A percentile compares a stretch with the other conserved stretches of the same genome.
These are phyloP conservation scores for Fusarium sarcochroum DNA, from an alignment of 2,329 filamentous ascomycete species.

Conservation along the genomic window DNA sequence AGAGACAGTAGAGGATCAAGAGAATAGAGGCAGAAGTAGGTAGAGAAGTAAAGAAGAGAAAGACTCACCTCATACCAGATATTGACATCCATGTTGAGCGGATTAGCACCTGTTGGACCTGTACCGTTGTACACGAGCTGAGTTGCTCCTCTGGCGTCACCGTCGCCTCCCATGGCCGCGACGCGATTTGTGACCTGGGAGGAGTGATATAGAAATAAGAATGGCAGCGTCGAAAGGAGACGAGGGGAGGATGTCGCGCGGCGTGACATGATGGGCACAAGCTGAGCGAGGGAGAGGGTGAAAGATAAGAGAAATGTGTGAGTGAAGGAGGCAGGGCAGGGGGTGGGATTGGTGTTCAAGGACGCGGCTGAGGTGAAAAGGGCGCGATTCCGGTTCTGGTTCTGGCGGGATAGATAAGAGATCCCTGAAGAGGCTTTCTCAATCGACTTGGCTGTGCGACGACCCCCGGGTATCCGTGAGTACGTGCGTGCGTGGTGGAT, in stretches of 20 bases:
- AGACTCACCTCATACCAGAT: slow-evolving; percentile 79
- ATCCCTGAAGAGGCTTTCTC: slow-evolving; percentile 25
- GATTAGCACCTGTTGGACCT: slow-evolving; percentile 75
- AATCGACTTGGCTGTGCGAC: slow-evolving; percentile 11
- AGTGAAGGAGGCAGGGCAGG: slow-evolving; percentile 3
- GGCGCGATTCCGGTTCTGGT: slow-evolving; percentile 16
- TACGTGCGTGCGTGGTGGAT: slow-evolving; percentile 6
- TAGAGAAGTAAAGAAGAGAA: neutral
- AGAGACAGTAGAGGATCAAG: slow-evolving; percentile 7
- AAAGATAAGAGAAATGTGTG: slow-evolving; percentile 30
- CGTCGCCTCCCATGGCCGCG: slow-evolving; percentile 47
- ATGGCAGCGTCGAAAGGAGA: slow-evolving; percentile 18
- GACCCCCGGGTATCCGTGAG: neutral
- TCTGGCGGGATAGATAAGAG: slow-evolving; percentile 28
- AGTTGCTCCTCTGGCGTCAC: slow-evolving; percentile 60
- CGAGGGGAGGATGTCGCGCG: slow-evolving; percentile 16
- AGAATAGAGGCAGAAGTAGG: neutral
- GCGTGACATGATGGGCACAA: slow-evolving; percentile 24
- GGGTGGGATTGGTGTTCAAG: slow-evolving; percentile 11
- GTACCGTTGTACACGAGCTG: slow-evolving; percentile 75
- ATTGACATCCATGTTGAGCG: slow-evolving; percentile 78
- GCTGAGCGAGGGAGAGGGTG: slow-evolving; percentile 8
- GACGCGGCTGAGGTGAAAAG: slow-evolving; percentile 9
- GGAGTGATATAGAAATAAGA: slow-evolving; percentile 40
- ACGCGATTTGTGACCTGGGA: slow-evolving; percentile 32